Conservation (phyloP, 441 rosid genomes). For the Geranium incanum region DNA sequence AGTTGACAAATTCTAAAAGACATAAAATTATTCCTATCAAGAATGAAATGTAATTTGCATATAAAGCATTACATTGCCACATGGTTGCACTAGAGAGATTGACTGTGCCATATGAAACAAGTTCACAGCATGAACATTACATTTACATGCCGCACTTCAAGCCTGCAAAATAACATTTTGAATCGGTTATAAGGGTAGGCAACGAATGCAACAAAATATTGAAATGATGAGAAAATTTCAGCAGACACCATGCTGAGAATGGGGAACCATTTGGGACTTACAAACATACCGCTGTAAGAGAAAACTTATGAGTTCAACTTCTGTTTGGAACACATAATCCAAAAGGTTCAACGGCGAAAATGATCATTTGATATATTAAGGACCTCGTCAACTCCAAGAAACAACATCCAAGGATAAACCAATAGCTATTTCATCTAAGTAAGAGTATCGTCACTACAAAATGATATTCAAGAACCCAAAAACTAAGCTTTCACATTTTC, state of each 20-base stretch:
- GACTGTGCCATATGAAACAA: conserved; percentile 28
- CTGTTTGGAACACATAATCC: neutral
- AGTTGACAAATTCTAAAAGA: neutral
- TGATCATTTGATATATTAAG: too few relatives aligned
- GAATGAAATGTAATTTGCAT: neutral
- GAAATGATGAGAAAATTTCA: neutral
- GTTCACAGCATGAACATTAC: conserved; percentile 18
- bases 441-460: too few relatives aligned
- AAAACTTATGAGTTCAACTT: neutral
- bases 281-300: neutral
- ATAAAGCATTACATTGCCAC: conserved; percentile 22
- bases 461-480: too few relatives aligned
- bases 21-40: neutral
- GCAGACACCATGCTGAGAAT: neutral
- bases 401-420: too few relatives aligned
- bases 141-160: conserved; percentile 22
- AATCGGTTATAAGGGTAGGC: neutral
- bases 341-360: neutral
- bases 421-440: too few relatives aligned
- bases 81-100: conserved; percentile 24
- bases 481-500: too few relatives aligned
- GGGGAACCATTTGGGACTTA: neutral
- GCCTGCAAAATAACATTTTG: conserved; percentile 19
- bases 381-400: too few relatives aligned
- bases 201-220: neutral